Conservation (phyloP, 805 yeast species). For the Zygotorulaspora chibaensis region DNA sequence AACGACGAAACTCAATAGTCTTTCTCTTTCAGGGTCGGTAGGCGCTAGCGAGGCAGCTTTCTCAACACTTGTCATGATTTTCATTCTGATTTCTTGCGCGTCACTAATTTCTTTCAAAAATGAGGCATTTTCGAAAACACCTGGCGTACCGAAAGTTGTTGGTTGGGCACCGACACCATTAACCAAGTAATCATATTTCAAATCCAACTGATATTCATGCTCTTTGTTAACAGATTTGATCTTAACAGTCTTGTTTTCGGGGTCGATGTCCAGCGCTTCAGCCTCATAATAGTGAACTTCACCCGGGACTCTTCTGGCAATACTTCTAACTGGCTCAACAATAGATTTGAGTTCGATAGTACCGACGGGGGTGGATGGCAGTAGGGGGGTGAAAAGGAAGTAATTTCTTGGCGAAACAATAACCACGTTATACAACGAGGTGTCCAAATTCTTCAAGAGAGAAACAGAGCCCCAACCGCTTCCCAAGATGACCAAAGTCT, state of each 20-base stretch:
- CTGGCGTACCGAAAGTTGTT: constrained; percentile 91
- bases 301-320: constrained; percentile 73
- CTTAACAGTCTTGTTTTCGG: constrained; percentile 57
- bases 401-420: constrained; percentile 93
- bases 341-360: constrained; percentile 86
- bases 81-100: constrained; percentile 75
- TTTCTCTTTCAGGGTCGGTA: constrained; percentile 69
- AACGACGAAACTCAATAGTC: constrained; percentile 82
- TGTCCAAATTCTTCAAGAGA: constrained; percentile 75
- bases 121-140: constrained; percentile 83
- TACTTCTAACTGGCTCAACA: constrained; percentile 86
- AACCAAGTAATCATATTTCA: constrained; percentile 75
- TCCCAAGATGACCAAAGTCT: constrained; percentile 63
- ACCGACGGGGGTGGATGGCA: constrained; percentile 94
- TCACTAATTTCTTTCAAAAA: constrained; percentile 88
- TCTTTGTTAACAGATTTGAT: constrained; percentile 54
- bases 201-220: constrained; percentile 43
- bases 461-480: constrained; percentile 96
- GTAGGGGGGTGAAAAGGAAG: constrained; percentile 90
- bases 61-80: constrained; percentile 83
- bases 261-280: constrained; percentile 80
- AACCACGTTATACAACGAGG: constrained; percentile 81
- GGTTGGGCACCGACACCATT: constrained; percentile 95
- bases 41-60: constrained; percentile 78
- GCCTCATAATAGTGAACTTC: constrained; percentile 85